Evolutionary conservation across 1,139 yeast genomes (phyloP), one percentile per base, ranked within the genome.

Genomic region (Saccharomyces hybrid): DNA sequence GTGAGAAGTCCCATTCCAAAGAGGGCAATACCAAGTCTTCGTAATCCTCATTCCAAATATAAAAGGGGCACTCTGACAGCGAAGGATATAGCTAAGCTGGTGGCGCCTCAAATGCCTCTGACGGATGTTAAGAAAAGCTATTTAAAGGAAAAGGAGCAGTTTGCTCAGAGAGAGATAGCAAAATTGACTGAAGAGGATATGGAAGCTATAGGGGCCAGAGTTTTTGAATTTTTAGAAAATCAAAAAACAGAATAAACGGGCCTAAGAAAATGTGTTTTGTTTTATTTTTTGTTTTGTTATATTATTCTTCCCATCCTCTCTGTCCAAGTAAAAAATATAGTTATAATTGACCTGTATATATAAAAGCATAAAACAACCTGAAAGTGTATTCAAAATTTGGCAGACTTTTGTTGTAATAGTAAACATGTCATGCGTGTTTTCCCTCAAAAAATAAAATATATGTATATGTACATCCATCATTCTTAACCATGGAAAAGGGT

Each of bases 61-160:
- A 85, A 78, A 73, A 80, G 79, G 71, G 78, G 80, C 56, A 66
- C 71, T 52, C 74, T 89, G 59, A 76, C 83, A 27, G 83, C 78
- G 57, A 73, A 78, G 52, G 91, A 88, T 64, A 79, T 86, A 52
- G 79, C 81, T 61, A 79, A 77, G 63, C 74, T 86, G 62, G 78
- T 79, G 41, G 81, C 85, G 29, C 96, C 96, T 48, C 73, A 76
- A 57, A 88, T 88, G 96, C 97, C 96, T 49, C 71, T 82, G 59
- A 75, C 84, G n/a, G 80, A 77, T 50, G 79, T 78, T 50, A 86
- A 83, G 74, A 78, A 78, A 73, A 82, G 82, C 8, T 82, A 62
- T 58, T 56, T 68, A 28, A 62, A 59, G 1, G 86, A 84, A 71
- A 77, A 80, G 65, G 75, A 76, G 49, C 71, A 72, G 54, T 68